A percentile compares a stretch with the other conserved stretches of the same genome.
Evolutionary conservation across 2,329 filamentous ascomycete species (phyloP).

Genomic region (Mollisia scopiformis): DNA sequence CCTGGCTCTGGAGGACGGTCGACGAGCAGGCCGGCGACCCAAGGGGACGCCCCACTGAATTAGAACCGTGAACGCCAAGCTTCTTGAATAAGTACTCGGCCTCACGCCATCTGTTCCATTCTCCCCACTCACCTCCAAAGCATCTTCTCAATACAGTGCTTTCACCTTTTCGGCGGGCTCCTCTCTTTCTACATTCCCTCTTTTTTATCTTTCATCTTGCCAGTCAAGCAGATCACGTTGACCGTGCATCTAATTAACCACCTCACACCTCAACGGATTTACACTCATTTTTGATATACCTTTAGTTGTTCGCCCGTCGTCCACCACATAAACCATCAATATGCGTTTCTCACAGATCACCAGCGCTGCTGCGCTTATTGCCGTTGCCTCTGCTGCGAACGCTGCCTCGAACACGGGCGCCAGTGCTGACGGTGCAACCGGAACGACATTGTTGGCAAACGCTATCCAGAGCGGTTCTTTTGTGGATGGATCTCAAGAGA

Average conservation of each 20-base stretch:
- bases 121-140: constrained; percentile 27
- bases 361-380: constrained; percentile 27
- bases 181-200: constrained; percentile 34
- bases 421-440: constrained; percentile 10
- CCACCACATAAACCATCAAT: constrained; percentile 24
- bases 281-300: constrained; percentile 31
- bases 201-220: constrained; percentile 35
- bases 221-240: constrained; percentile 41
- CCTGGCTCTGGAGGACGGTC: too few relatives aligned
- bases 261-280: constrained; percentile 37
- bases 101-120: constrained; percentile 23
- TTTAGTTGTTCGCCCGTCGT: constrained; percentile 15
- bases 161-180: constrained; percentile 28
- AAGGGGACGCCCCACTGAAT: constrained; percentile 7
- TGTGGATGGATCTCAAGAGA: constrained; percentile 29
- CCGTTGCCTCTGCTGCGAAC: constrained; percentile 24
- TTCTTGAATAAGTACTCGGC: constrained; percentile 34
- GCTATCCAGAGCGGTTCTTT: constrained; percentile 35
- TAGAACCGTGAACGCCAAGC: constrained; percentile 32
- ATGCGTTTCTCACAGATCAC: constrained; percentile 33
- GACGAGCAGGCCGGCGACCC: too few relatives aligned
- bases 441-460: constrained; percentile 29
- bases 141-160: constrained; percentile 25
- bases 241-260: constrained; percentile 38
- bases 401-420: neutral